Evolutionary conservation across 495 filamentous ascomycete genomes (phyloP), one percentile per base, ranked within the genome.

Genomic region (Talaromyces borbonicus): DNA sequence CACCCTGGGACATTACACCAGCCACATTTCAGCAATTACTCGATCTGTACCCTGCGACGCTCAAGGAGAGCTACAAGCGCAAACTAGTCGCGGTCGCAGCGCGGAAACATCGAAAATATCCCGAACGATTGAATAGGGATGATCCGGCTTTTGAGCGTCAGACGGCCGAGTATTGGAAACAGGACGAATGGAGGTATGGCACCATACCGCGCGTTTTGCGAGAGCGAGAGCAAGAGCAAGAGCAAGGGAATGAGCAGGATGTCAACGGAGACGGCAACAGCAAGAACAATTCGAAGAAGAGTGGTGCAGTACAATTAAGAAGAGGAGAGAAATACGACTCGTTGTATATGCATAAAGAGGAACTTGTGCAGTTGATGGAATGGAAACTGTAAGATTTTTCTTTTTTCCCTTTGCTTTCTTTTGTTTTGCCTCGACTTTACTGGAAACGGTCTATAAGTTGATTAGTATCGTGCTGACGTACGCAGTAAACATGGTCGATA

Each of bases 311-410:
- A n/a, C 41, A 33, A 15, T 19, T 40, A n/a, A 47, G 43, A 26
- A 15, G 16, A 16, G 37, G 16, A 1, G 36, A 26, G 37, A 32
- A 23, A 9, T 41, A 40, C 26, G 45, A 38, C 18, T 26, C 27
- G 23, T n/a, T 45, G n/a, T 52, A 49, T 45, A 22, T 68, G 7
- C 52, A 45, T 9, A 66, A 64, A 16, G 58, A 60, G 0, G 66
- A 69, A 24, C 19, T 67, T 23, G 36, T 61, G 31, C 46, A 31
- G 25, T 47, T 87, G n/a, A 75, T 87, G 40, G 77, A 84, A 46
- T 90, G 85, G 85, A 90, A 88, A 63, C 61, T 84, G 83, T 87
- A 70, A 56, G 80, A 71, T n/a, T 23, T 6, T 11, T 31, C n/a
- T 31, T 43, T 18, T 39, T 14, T 19, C 11, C n/a, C n/a, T n/a